Evolutionary conservation across 257 asterid genomes (phyloP).

Genomic region (Pogostemon cablin): DNA sequence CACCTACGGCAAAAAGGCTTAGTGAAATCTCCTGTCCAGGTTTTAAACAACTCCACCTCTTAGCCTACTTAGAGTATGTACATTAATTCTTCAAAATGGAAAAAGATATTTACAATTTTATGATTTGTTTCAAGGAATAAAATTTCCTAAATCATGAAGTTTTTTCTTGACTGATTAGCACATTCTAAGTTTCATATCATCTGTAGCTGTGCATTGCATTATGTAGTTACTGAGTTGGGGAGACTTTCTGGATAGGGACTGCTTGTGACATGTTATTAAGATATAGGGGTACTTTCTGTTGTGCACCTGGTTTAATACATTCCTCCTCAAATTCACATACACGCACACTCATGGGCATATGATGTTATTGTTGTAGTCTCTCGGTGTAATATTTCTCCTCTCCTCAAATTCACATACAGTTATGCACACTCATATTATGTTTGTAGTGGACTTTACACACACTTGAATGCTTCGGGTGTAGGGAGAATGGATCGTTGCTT

Average conservation of each 20-base stretch:
- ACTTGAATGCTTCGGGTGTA: too few relatives aligned
- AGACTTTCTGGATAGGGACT: slow-evolving; percentile 2
- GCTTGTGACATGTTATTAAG: neutral
- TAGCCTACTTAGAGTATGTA: slow-evolving; percentile 17
- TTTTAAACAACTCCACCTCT: slow-evolving; percentile 29
- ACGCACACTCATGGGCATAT: too few relatives aligned
- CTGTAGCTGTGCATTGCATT: slow-evolving; percentile 1
- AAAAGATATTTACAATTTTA: neutral
- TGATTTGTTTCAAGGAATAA: neutral
- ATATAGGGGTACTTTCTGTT: neutral
- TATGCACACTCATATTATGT: too few relatives aligned
- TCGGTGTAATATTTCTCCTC: too few relatives aligned
- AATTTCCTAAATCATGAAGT: neutral
- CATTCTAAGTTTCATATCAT: neutral
- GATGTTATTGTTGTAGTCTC: too few relatives aligned
- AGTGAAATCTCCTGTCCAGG: slow-evolving; percentile 89
- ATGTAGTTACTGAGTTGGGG: neutral
- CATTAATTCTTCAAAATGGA: slow-evolving; percentile 15
- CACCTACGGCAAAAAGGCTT: slow-evolving; percentile 59
- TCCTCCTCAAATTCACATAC: too few relatives aligned
- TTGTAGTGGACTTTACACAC: too few relatives aligned
- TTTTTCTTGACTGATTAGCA: slow-evolving; percentile 4
- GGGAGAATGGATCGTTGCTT: too few relatives aligned
- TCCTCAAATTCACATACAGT: too few relatives aligned
- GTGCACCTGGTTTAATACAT: too few relatives aligned